phyloP scores from a whole-genome alignment of 2,329 filamentous ascomycete species.

The Cladophialophora immunda region DNA sequence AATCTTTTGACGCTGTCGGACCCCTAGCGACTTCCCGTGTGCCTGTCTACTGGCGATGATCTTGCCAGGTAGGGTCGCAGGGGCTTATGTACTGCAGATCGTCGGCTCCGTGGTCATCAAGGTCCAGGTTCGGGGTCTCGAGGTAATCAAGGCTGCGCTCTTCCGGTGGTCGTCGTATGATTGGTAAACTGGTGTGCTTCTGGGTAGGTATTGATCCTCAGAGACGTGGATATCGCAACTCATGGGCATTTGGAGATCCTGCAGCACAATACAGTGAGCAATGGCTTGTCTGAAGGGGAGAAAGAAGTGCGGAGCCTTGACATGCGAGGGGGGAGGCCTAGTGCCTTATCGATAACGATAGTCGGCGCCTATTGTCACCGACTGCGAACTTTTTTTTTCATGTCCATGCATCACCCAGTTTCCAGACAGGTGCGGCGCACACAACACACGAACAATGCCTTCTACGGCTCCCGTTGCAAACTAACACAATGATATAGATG shows the following conservation, averaged over 20 bases:
- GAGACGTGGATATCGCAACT: not conserved
- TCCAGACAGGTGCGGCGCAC: not conserved
- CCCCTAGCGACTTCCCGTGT: not conserved
- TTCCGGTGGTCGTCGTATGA: not conserved
- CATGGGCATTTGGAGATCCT: not conserved
- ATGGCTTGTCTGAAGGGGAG: not conserved
- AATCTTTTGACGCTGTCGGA: not conserved
- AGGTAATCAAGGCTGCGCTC: not conserved
- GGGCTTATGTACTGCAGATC: not conserved
- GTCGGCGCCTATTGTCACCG: slow-evolving; percentile 22
- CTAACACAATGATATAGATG: not conserved
- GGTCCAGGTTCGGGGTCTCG: not conserved
- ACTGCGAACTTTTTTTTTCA: slow-evolving; percentile 7
- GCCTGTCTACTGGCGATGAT: not conserved
- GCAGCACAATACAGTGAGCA: not conserved
- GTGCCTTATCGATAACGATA: slow-evolving; percentile 18
- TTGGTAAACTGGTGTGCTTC: not conserved
- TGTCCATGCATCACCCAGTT: not conserved
- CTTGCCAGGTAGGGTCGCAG: not conserved
- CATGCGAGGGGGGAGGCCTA: not conserved
- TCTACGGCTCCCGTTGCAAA: not conserved
- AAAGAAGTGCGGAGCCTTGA: not conserved
- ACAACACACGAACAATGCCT: not conserved
- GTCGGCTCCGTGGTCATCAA: not conserved
- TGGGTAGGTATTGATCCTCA: not conserved